Evolutionary conservation across 495 filamentous ascomycete genomes (phyloP), one percentile per base, ranked within the genome.

Genomic region (Pseudevernia furfuracea): DNA sequence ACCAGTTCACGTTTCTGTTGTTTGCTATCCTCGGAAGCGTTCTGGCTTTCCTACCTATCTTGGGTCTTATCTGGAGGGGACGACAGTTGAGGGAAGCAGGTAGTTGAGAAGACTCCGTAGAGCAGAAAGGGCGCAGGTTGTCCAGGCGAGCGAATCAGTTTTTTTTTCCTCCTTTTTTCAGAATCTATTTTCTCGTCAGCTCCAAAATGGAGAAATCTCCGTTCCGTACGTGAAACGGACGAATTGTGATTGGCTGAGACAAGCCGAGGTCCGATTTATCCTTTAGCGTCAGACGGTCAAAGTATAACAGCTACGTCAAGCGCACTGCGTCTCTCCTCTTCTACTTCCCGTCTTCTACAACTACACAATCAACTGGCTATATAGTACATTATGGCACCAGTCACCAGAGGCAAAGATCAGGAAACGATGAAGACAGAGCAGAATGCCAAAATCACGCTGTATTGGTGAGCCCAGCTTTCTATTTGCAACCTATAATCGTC

Each of bases 381-480:
- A 34, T 34, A 52, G 0, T 23, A 48, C 34, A 62, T n/a, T 5
- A 68, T 68, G 64, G 60, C 67, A 3, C 57, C 46, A 8, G 64
- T 59, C 4, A 67, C 61, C 2, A 49, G 53, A 65, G 56, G 28
- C 49, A n/a, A 66, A 67, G 53, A 73, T 37, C 59, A 70, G n/a
- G 32, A 41, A 41, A 76, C 28, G 62, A 62, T 25, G 15, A 67
- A 59, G 62, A 28, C 44, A 3, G 57, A 53, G 46, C 64, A 71
- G 61, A 72, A 81, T 39, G 78, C 83, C n/a, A 88, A 89, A 62
- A 80, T 92, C 39, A 90, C 84, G 60, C 80, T 93, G 34, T 87
- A 91, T 73, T 92, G 89, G 89, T 90, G 77, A 60, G 77, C 67
- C 39, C 19, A 12, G 2, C 58, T 56, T 37, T 39, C 25, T 3